Conservation (phyloP, 2,329 filamentous ascomycete species). For the Ascochyta koolunga region DNA sequence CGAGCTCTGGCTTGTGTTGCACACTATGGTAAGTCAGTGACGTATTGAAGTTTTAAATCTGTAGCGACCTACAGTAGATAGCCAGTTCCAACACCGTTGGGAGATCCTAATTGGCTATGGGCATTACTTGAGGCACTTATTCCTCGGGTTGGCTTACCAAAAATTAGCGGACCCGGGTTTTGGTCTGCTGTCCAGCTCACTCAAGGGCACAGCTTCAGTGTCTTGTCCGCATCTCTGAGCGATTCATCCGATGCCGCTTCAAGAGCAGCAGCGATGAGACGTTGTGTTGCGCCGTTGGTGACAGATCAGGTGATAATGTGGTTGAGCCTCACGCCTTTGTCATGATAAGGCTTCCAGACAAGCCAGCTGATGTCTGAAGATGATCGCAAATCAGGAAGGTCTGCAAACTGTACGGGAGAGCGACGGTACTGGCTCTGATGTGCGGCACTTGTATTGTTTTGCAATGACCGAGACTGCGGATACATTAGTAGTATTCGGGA, state of each 20-base stretch:
- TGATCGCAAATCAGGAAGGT: not conserved
- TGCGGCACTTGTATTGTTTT: conserved; percentile 3
- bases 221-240: not conserved
- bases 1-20: conserved; percentile 12
- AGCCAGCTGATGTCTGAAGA: conserved; percentile 11
- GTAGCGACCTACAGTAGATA: conserved; percentile 1
- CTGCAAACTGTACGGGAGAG: not conserved
- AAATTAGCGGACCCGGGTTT: not conserved
- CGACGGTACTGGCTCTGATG: conserved; percentile 7
- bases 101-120: not conserved
- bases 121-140: not conserved
- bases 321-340: conserved; percentile 6
- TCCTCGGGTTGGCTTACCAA: not conserved
- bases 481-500: not conserved
- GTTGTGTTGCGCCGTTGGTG: not conserved
- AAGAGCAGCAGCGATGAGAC: conserved; percentile 4
- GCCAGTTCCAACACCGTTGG: conserved; percentile 8
- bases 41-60: too few species aligned
- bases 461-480: not conserved
- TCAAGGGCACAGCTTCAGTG: conserved; percentile 6
- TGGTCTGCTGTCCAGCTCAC: not conserved
- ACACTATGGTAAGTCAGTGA: not conserved
- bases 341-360: conserved; percentile 8
- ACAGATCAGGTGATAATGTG: conserved; percentile 9
- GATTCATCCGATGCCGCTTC: not conserved